These are phyloP conservation scores for Citrus maxima DNA, from an alignment of 345 rosid genomes.

Conservation along the genomic window DNA sequence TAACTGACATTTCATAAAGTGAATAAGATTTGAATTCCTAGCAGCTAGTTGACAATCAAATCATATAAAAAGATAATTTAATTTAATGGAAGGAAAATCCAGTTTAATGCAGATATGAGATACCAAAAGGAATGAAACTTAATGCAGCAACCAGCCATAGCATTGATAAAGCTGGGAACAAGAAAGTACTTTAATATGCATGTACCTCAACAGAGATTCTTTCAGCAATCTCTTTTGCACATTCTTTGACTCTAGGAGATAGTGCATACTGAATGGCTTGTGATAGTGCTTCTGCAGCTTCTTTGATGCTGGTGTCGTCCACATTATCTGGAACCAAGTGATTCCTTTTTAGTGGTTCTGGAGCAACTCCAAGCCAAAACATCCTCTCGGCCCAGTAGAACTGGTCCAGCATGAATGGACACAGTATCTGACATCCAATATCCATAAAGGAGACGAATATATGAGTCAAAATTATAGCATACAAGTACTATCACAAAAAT, in stretches of 20 bases:
- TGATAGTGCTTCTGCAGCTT: too few species aligned
- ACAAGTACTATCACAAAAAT: too few species aligned
- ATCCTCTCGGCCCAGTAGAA: slow-evolving; percentile 96
- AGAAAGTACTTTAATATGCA: slow-evolving; percentile 7
- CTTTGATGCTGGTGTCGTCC: too few species aligned
- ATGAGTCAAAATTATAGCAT: too few species aligned
- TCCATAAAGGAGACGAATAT: neutral
- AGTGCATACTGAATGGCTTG: too few species aligned
- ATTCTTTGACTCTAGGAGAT: too few species aligned
- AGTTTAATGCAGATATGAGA: neutral
- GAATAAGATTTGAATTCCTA: neutral
- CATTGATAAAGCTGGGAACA: neutral
- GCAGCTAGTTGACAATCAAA: neutral
- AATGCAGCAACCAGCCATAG: neutral
- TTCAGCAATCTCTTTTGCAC: too few species aligned
- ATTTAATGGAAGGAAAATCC: neutral
- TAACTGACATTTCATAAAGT: neutral
- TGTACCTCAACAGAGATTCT: too few species aligned
- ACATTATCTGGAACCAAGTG: too few species aligned
- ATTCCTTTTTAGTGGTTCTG: too few species aligned
- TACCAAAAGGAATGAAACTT: neutral
- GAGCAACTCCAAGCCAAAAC: too few species aligned
- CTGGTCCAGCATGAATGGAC: slow-evolving; percentile 89
- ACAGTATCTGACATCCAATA: slow-evolving; percentile 54
- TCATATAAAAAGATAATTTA: neutral